Evolutionary conservation across 192 early-diverging fungal species (phyloP).

Genomic region (Coemansia sp.): DNA sequence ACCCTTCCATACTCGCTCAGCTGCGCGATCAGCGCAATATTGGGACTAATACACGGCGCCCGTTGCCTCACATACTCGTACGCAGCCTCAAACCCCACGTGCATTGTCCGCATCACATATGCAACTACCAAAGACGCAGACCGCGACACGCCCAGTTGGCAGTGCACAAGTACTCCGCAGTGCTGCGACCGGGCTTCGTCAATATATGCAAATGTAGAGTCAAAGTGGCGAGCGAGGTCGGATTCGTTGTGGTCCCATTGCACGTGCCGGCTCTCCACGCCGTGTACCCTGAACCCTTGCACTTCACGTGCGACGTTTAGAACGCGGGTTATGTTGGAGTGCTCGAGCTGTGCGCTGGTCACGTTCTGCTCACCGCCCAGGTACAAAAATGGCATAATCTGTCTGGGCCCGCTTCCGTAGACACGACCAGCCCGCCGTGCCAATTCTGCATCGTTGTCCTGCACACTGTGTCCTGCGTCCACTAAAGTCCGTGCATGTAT

Average conservation of each 20-base stretch:
- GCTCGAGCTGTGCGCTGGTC: constrained; percentile 11
- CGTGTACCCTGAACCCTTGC: not conserved
- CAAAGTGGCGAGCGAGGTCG: constrained; percentile 61
- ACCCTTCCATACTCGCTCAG: constrained; percentile 60
- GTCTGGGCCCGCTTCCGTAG: constrained; percentile 37
- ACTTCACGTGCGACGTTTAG: constrained; percentile 40
- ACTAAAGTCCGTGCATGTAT: not conserved
- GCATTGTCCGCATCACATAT: constrained; percentile 76
- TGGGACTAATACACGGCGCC: constrained; percentile 76
- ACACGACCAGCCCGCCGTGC: constrained; percentile 31
- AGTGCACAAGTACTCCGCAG: constrained; percentile 74
- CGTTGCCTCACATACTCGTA: constrained; percentile 72
- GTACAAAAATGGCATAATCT: constrained; percentile 47
- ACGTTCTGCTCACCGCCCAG: constrained; percentile 37
- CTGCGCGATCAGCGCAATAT: constrained; percentile 77
- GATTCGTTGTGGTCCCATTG: constrained; percentile 75
- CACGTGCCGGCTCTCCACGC: constrained; percentile 56
- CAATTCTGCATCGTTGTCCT: constrained; percentile 3
- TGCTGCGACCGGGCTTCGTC: constrained; percentile 55
- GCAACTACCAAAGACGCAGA: constrained; percentile 84
- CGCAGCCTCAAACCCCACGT: constrained; percentile 58
- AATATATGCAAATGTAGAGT: constrained; percentile 64
- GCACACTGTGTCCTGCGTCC: not conserved
- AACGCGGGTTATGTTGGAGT: constrained; percentile 13
- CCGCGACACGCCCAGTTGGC: constrained; percentile 85